These are phyloP conservation scores for Elsinoe ampelina DNA, from an alignment of 2,329 filamentous ascomycete species.

Conservation along the genomic window DNA sequence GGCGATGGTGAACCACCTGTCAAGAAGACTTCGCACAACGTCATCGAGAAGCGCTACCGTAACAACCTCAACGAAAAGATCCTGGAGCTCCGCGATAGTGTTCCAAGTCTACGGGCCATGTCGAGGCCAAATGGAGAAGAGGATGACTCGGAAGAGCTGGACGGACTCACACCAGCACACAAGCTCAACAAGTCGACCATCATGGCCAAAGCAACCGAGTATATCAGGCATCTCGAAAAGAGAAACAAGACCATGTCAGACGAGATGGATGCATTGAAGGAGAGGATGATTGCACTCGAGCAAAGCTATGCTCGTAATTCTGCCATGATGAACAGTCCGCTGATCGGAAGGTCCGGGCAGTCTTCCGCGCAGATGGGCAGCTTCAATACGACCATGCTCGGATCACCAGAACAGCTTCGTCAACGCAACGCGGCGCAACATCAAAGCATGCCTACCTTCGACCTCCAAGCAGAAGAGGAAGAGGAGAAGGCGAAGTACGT, in stretches of 20 bases:
- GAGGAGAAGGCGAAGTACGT: constrained; percentile 29
- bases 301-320: constrained; percentile 53
- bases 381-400: background rate
- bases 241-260: constrained; percentile 73
- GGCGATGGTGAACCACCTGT: constrained; percentile 40
- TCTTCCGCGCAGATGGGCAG: constrained; percentile 23
- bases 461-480: constrained; percentile 24
- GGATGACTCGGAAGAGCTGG: constrained; percentile 69
- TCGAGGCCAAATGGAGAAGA: constrained; percentile 53
- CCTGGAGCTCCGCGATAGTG: constrained; percentile 79
- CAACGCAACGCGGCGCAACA: constrained; percentile 19
- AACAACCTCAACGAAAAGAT: constrained; percentile 98
- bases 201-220: constrained; percentile 89
- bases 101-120: constrained; percentile 81
- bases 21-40: constrained; percentile 96
- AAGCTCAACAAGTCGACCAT: constrained; percentile 98
- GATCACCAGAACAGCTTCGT: constrained; percentile 1
- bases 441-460: constrained; percentile 23
- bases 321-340: constrained; percentile 22
- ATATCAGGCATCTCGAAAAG: constrained; percentile 88
- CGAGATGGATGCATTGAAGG: constrained; percentile 71
- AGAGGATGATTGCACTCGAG: constrained; percentile 53
- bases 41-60: constrained; percentile 95
- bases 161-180: constrained; percentile 63
- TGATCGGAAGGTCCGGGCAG: constrained; percentile 18